These are phyloP conservation scores for Starmerella bombicola DNA, from an alignment of 805 yeast genomes.

Conservation along the genomic window DNA sequence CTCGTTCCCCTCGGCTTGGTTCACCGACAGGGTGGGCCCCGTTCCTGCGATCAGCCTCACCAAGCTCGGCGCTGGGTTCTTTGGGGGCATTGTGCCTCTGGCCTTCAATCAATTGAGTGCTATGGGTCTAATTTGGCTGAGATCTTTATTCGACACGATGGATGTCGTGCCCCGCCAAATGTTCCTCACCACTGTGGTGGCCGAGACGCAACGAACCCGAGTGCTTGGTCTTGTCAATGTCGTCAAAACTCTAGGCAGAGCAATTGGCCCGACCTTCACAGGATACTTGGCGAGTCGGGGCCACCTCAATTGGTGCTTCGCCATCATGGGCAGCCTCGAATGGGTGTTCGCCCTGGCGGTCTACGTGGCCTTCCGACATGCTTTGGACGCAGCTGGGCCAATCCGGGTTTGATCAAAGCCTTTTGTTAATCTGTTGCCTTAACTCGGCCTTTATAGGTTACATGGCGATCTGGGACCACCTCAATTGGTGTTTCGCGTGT, in stretches of 20 bases:
- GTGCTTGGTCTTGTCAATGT: conserved; percentile 80
- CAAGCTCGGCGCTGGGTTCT: conserved; percentile 65
- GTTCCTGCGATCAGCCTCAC: conserved; percentile 60
- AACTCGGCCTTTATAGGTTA: conserved; percentile 75
- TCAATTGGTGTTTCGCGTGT: conserved; percentile 27
- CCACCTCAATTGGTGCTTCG: conserved; percentile 26
- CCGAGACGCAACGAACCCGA: conserved; percentile 50
- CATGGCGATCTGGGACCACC: conserved; percentile 38
- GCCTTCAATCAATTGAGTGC: conserved; percentile 36
- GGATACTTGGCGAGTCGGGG: conserved; percentile 51
- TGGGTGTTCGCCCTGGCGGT: conserved; percentile 21
- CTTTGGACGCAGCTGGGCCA: conserved; percentile 6
- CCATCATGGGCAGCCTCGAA: conserved; percentile 29
- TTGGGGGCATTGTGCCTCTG: conserved; percentile 44
- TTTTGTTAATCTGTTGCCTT: too few relatives aligned
- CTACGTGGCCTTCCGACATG: conserved; percentile 8
- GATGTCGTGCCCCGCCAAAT: conserved; percentile 89
- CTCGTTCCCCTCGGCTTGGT: conserved; percentile 49
- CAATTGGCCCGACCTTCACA: conserved; percentile 69
- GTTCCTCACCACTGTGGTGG: conserved; percentile 54
- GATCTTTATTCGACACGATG: conserved; percentile 61
- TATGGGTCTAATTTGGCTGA: conserved; percentile 39
- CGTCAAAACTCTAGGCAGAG: conserved; percentile 72
- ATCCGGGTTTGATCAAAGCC: too few relatives aligned
- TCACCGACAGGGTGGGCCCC: conserved; percentile 63